These are phyloP conservation scores for Escallonia rubra DNA, from an alignment of 129 eudicot species.

Conservation along the genomic window DNA sequence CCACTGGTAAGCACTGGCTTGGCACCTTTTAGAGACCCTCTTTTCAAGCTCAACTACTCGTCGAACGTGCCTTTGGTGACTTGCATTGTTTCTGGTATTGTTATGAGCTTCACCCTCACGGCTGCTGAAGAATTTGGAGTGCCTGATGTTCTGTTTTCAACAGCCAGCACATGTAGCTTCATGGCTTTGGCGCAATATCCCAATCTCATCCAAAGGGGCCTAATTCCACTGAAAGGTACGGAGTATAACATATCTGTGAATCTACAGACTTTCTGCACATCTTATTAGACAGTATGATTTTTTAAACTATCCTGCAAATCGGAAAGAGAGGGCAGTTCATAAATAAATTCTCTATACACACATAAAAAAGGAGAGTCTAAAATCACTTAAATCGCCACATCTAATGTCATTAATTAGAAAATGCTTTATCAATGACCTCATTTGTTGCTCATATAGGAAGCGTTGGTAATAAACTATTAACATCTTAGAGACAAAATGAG, in stretches of 20 bases:
- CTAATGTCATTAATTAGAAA: no score
- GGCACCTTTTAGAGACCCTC: background rate
- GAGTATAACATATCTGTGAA: no score
- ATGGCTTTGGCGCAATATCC: background rate
- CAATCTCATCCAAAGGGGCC: background rate
- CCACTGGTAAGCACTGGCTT: background rate
- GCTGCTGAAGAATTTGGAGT: background rate
- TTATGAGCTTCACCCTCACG: background rate
- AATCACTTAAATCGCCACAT: no score
- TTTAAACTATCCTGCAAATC: no score
- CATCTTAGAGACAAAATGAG: no score
- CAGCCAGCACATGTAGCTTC: background rate
- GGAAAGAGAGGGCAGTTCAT: no score
- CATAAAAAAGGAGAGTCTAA: background rate
- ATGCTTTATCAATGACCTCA: no score
- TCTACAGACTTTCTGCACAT: no score
- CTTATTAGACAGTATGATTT: no score
- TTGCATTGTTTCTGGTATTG: background rate
- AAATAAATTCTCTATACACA: no score
- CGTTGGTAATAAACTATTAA: no score
- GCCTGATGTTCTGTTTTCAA: background rate
- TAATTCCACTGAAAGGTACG: conserved; percentile 2
- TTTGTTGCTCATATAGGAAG: no score
- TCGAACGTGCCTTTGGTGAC: background rate
- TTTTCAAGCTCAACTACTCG: background rate